Evolutionary conservation across 1,284 basidiomycete species (phyloP).

Genomic region (Leccinum glutinopallens): DNA sequence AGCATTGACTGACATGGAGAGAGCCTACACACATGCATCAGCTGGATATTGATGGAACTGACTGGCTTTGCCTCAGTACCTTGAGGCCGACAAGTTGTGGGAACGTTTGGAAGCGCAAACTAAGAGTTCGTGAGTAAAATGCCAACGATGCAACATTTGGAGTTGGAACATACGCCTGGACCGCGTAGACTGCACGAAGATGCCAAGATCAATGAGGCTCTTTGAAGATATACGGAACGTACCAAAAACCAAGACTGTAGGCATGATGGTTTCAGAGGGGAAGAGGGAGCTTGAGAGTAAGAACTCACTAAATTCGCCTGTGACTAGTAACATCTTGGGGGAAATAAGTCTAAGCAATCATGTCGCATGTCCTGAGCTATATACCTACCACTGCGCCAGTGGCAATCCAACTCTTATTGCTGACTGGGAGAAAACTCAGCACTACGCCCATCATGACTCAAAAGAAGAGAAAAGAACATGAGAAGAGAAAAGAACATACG

Average conservation of each 20-base stretch:
- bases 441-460: neutral
- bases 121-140: slow-evolving; percentile 22
- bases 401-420: slow-evolving; percentile 32
- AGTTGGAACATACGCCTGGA: slow-evolving; percentile 40
- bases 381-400: slow-evolving; percentile 32
- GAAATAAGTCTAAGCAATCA: slow-evolving; percentile 8
- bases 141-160: neutral
- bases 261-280: slow-evolving; percentile 9
- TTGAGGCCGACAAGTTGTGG: slow-evolving; percentile 37
- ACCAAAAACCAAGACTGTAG: slow-evolving; percentile 28
- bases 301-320: slow-evolving; percentile 55
- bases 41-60: neutral
- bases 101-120: slow-evolving; percentile 41
- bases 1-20: slow-evolving; percentile 60
- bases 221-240: slow-evolving; percentile 8
- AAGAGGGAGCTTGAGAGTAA: neutral
- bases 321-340: slow-evolving; percentile 40
- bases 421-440: slow-evolving; percentile 24
- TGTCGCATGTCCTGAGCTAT: neutral
- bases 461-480: too few species aligned
- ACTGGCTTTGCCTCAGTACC: slow-evolving; percentile 20
- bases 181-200: slow-evolving; percentile 39
- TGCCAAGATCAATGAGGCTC: slow-evolving; percentile 2
- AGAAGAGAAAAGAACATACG: slow-evolving; percentile 22
- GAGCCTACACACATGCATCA: slow-evolving; percentile 25